Conservation (phyloP, 1,139 yeast species). For the Pichia kudriavzevii region DNA sequence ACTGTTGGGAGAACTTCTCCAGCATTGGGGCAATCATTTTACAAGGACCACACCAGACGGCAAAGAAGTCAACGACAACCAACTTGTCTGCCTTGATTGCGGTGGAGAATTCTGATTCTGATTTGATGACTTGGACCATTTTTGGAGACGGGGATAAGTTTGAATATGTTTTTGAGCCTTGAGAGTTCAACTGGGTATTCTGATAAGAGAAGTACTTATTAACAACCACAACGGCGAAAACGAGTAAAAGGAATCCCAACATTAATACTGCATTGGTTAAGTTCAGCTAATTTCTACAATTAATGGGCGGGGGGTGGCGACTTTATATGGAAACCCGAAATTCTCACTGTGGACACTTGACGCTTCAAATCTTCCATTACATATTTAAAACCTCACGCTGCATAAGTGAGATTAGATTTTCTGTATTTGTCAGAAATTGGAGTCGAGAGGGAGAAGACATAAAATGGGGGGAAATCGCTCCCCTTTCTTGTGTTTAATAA, state of each 20-base stretch:
- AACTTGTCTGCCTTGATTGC: conserved; percentile 50
- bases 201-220: conserved; percentile 20
- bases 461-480: too few relatives aligned
- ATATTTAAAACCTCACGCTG: too few relatives aligned
- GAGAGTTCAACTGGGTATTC: conserved; percentile 4
- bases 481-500: too few relatives aligned
- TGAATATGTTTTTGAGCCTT: conserved; percentile 3
- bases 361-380: too few relatives aligned
- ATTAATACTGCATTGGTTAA: too few relatives aligned
- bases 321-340: too few relatives aligned
- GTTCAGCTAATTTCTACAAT: too few relatives aligned
- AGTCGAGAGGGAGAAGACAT: too few relatives aligned
- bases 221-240: conserved; percentile 22
- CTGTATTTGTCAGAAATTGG: too few relatives aligned
- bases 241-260: conserved; percentile 22
- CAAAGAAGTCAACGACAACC: conserved; percentile 87
- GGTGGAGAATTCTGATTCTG: conserved; percentile 54
- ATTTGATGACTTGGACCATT: conserved; percentile 30
- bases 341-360: too few relatives aligned
- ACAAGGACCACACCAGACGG: conserved; percentile 98
- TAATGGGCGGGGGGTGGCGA: too few relatives aligned
- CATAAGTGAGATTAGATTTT: too few relatives aligned
- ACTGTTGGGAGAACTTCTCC: conserved; percentile 60
- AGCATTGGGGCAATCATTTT: conserved; percentile 89
- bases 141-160: conserved; percentile 4